These are phyloP conservation scores for Ploettnerulaceae sp. DNA, from an alignment of 2,329 filamentous ascomycete genomes.

Conservation along the genomic window DNA sequence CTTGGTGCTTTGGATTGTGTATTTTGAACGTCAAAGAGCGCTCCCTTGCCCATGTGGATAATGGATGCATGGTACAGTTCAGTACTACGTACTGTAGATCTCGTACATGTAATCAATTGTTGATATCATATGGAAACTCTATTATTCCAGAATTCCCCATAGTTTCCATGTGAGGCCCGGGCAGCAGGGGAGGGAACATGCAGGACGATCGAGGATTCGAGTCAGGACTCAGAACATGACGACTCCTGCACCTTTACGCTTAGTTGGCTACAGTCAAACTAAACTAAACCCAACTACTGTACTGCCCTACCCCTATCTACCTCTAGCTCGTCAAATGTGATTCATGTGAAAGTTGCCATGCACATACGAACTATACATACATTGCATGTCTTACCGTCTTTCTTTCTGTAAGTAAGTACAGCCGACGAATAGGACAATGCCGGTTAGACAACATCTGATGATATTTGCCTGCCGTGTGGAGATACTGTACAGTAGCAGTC, in stretches of 20 bases:
- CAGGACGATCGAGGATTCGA: conserved; percentile 6
- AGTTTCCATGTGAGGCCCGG: conserved; percentile 1
- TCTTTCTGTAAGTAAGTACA: neutral
- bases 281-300: neutral
- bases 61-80: no score
- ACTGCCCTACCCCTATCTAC: neutral
- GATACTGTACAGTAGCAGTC: no score
- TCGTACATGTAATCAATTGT: neutral
- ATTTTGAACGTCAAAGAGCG: no score
- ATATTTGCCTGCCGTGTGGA: no score
- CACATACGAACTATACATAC: no score
- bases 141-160: conserved; percentile 8
- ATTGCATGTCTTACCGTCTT: no score
- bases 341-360: neutral
- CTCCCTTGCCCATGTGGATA: no score
- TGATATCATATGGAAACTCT: neutral
- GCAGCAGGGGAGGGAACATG: neutral
- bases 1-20: no score
- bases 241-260: neutral
- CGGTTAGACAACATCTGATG: conserved; percentile 6
- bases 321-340: neutral
- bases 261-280: no score
- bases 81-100: conserved; percentile 1
- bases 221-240: conserved; percentile 8
- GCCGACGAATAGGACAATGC: conserved; percentile 6